Evolutionary conservation across 768 basidiomycete genomes (phyloP).

Genomic region (Peribolospora baueri): DNA sequence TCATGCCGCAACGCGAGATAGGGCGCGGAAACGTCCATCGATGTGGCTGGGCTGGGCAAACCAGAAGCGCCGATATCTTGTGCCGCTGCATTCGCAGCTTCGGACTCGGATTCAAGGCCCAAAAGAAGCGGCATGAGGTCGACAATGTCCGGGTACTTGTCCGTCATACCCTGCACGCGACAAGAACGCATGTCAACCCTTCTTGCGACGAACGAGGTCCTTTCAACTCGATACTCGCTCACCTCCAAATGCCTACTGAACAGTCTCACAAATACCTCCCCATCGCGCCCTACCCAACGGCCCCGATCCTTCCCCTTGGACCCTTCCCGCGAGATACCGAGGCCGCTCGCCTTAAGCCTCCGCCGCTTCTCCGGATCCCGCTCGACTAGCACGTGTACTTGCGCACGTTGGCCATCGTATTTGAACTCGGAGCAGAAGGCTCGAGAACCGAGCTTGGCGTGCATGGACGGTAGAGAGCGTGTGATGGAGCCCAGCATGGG

Average conservation of each 20-base stretch:
- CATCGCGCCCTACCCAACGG: conserved; percentile 14
- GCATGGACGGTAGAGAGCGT: conserved; percentile 63
- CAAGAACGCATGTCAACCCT: not conserved
- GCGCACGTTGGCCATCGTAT: conserved; percentile 41
- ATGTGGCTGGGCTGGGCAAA: not conserved
- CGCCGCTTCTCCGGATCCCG: too few relatives aligned
- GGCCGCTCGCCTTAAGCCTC: too few relatives aligned
- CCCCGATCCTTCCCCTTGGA: conserved; percentile 7
- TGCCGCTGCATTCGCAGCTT: not conserved
- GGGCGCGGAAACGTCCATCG: not conserved
- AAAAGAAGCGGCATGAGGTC: not conserved
- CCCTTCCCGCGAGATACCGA: conserved; percentile 36
- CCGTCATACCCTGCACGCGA: conserved; percentile 35
- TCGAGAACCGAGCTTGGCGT: conserved; percentile 33
- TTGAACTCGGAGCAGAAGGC: conserved; percentile 71
- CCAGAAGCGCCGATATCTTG: too few relatives aligned
- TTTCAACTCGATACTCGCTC: not conserved
- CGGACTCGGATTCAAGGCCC: not conserved
- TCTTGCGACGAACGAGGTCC: not conserved
- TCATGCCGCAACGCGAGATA: too few relatives aligned
- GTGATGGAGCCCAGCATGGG: conserved; percentile 71
- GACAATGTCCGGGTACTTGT: conserved; percentile 28
- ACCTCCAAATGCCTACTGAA: conserved; percentile 79
- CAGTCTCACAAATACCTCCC: conserved; percentile 30
- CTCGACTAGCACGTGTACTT: conserved; percentile 20